A percentile compares a stretch with the other conserved stretches of the same genome.
phyloP scores from a whole-genome alignment of 1,139 yeast species.

The Lodderomyces margitis region DNA sequence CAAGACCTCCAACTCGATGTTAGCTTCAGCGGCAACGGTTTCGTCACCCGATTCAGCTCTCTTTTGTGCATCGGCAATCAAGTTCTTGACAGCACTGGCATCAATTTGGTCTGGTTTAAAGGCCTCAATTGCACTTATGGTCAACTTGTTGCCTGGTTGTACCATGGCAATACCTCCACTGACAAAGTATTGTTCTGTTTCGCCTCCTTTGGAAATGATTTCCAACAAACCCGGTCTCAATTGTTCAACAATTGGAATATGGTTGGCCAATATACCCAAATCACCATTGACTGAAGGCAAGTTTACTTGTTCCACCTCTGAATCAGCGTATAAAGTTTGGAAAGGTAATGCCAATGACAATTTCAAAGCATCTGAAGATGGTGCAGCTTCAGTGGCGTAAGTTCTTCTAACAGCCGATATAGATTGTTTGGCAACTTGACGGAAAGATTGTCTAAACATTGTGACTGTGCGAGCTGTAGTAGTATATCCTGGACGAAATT shows the following conservation, averaged over 20 bases:
- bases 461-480: conserved; percentile 13
- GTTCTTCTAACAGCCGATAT: conserved; percentile 68
- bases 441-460: conserved; percentile 71
- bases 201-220: conserved; percentile 76
- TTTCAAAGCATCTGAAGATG: conserved; percentile 72
- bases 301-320: conserved; percentile 81
- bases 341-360: conserved; percentile 91
- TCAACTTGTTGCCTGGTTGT: conserved; percentile 89
- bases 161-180: conserved; percentile 98
- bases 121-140: conserved; percentile 95
- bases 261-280: conserved; percentile 96
- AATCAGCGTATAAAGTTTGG: conserved; percentile 56
- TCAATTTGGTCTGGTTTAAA: conserved; percentile 90
- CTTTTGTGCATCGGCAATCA: conserved; percentile 94
- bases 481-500: background rate
- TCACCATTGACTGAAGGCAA: conserved; percentile 96
- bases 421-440: conserved; percentile 66
- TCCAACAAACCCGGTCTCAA: conserved; percentile 95
- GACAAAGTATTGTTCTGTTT: conserved; percentile 78
- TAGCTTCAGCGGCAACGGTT: conserved; percentile 89
- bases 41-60: conserved; percentile 83
- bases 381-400: conserved; percentile 84
- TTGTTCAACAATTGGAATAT: conserved; percentile 97
- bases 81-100: conserved; percentile 71
- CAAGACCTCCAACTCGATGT: conserved; percentile 91